Conservation (phyloP, 768 basidiomycete species). For the Lactifluus subvellereus region DNA sequence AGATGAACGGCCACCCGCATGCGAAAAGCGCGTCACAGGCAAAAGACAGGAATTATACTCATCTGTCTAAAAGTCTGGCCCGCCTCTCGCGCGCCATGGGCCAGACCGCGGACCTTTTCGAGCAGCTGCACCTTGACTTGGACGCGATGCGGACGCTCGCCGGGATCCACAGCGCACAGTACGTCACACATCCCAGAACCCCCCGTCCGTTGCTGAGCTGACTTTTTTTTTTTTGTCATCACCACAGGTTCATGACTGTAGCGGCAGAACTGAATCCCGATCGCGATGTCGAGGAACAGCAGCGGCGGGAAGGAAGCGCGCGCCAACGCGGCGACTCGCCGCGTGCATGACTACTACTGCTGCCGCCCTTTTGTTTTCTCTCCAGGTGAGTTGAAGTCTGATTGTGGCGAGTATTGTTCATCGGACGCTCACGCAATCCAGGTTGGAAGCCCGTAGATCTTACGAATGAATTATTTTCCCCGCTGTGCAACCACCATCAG, state of each 20-base stretch:
- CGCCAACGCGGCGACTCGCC: not conserved
- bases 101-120: constrained; percentile 73
- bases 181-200: constrained; percentile 27
- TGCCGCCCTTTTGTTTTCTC: not conserved
- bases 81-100: constrained; percentile 62
- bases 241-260: constrained; percentile 45
- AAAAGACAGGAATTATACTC: constrained; percentile 76
- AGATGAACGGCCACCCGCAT: constrained; percentile 27
- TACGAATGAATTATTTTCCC: constrained; percentile 12
- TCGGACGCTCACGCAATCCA: constrained; percentile 13
- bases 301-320: not conserved
- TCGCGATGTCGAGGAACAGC: constrained; percentile 15
- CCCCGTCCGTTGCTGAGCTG: not conserved
- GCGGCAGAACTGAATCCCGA: constrained; percentile 40
- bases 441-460: constrained; percentile 10
- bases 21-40: constrained; percentile 64
- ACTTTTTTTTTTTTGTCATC: not conserved
- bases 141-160: constrained; percentile 76
- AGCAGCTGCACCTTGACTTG: constrained; percentile 67
- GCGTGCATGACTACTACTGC: not conserved
- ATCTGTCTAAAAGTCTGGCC: constrained; percentile 63
- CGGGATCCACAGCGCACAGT: constrained; percentile 79
- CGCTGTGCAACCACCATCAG: constrained; percentile 12
- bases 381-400: constrained; percentile 4
- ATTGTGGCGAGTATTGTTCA: not conserved